A percentile compares a stretch with the other conserved stretches of the same genome.
Evolutionary conservation across 805 yeast species (phyloP).

Genomic region (Metschnikowia peoriensis): DNA sequence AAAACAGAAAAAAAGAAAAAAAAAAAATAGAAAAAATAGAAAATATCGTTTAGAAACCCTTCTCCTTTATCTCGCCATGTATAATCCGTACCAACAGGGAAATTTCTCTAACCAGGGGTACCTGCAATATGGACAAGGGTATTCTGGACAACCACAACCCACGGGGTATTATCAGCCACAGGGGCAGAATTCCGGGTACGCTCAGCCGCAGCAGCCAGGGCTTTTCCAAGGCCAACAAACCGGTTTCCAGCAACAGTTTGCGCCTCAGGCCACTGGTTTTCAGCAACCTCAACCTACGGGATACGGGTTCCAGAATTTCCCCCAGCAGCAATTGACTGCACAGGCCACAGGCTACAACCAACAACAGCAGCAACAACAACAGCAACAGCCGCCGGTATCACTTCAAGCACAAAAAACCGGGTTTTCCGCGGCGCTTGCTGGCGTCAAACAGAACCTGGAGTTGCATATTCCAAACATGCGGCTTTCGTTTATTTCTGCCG

Average conservation of each 20-base stretch:
- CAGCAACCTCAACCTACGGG: constrained; percentile 15
- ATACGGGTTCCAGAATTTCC: constrained; percentile 5
- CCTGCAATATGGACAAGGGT: constrained; percentile 24
- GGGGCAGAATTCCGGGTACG: constrained; percentile 24
- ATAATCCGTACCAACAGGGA: constrained; percentile 37
- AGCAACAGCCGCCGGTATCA: constrained; percentile 9
- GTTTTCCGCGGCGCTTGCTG: constrained; percentile 37
- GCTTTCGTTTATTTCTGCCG: constrained; percentile 77
- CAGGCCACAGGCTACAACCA: constrained; percentile 8
- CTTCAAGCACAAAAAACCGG: constrained; percentile 48
- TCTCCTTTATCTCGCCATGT: constrained; percentile 24
- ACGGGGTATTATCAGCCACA: constrained; percentile 25
- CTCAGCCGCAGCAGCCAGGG: constrained; percentile 18
- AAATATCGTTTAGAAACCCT: not conserved
- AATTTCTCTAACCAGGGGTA: constrained; percentile 17
- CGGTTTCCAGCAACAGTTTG: constrained; percentile 17
- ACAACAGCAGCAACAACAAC: constrained; percentile 15
- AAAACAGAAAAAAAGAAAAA: not conserved
- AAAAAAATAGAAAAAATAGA: not conserved
- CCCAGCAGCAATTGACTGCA: not conserved
- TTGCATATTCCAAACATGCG: constrained; percentile 73
- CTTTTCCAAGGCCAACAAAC: constrained; percentile 21
- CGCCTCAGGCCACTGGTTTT: constrained; percentile 38
- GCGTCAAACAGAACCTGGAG: constrained; percentile 51
- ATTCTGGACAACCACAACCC: constrained; percentile 25